Percentiles rank a stretch among this genome's conserved stretches.
Evolutionary conservation across 2,329 filamentous ascomycete species (phyloP).

Genomic region (Cryoendolithus antarcticus): DNA sequence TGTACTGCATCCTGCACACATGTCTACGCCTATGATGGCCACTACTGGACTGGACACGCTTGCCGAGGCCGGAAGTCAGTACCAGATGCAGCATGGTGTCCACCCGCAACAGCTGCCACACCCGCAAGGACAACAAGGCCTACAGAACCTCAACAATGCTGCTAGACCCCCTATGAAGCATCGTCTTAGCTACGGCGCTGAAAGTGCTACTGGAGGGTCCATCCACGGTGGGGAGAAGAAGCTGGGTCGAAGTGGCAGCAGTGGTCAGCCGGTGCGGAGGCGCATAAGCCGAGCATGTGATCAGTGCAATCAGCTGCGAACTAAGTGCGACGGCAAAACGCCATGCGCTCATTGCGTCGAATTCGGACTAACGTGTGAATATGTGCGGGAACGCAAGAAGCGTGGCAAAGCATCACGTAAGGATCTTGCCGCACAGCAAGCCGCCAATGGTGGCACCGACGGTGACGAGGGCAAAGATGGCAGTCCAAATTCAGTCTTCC

Average conservation of each 20-base stretch:
- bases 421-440: constrained; percentile 64
- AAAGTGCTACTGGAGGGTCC: constrained; percentile 10
- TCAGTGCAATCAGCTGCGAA: constrained; percentile 88
- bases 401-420: constrained; percentile 87
- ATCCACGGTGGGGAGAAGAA: constrained; percentile 7
- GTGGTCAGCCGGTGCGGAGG: constrained; percentile 52
- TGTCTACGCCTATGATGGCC: background rate
- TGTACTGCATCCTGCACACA: constrained; percentile 6
- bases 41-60: constrained; percentile 47
- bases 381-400: constrained; percentile 86
- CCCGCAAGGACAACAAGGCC: constrained; percentile 23
- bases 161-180: constrained; percentile 12
- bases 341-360: constrained; percentile 90
- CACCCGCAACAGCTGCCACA: constrained; percentile 37
- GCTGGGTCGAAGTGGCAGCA: constrained; percentile 4
- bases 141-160: constrained; percentile 20
- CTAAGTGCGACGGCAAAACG: constrained; percentile 84
- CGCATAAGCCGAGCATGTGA: constrained; percentile 89
- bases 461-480: constrained; percentile 16
- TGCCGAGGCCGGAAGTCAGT: constrained; percentile 50
- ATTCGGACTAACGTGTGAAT: constrained; percentile 79
- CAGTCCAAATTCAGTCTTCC: constrained; percentile 28
- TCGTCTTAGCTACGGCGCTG: constrained; percentile 17
- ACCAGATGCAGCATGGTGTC: constrained; percentile 55
- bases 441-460: constrained; percentile 28